phyloP scores from a whole-genome alignment of 371 early-diverging fungal species.

The Entomophthora muscae region DNA sequence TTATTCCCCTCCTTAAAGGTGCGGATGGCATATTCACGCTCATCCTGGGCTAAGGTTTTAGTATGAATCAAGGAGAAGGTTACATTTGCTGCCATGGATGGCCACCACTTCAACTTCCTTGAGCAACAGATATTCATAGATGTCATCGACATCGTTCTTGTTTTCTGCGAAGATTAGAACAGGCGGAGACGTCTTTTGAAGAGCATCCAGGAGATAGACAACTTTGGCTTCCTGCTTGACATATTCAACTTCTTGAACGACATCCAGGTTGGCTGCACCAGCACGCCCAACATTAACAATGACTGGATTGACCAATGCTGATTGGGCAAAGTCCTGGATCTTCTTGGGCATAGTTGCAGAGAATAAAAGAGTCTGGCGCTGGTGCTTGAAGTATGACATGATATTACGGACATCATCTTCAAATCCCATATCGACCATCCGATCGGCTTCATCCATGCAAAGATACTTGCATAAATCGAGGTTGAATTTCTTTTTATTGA shows the following conservation, averaged over 20 bases:
- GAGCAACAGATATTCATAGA: constrained; percentile 82
- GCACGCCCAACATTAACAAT: constrained; percentile 96
- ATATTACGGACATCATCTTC: constrained; percentile 88
- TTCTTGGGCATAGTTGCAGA: constrained; percentile 97
- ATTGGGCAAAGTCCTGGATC: constrained; percentile 84
- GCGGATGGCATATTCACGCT: constrained; percentile 58
- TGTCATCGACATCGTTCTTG: constrained; percentile 98
- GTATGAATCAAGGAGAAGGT: not conserved
- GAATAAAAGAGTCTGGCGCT: constrained; percentile 84
- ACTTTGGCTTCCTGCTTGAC: constrained; percentile 92
- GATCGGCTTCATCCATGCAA: constrained; percentile 97
- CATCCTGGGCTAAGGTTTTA: constrained; percentile 38
- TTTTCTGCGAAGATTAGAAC: constrained; percentile 96
- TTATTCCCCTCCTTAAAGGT: constrained; percentile 63
- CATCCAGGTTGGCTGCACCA: constrained; percentile 92
- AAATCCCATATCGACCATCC: constrained; percentile 97
- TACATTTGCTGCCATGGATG: constrained; percentile 88
- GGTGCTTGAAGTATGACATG: constrained; percentile 76
- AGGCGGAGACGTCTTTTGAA: constrained; percentile 90
- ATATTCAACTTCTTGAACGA: constrained; percentile 94
- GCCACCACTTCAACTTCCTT: constrained; percentile 89
- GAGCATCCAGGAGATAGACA: constrained; percentile 73
- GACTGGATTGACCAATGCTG: constrained; percentile 76
- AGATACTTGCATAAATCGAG: constrained; percentile 64
- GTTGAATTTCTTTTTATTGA: constrained; percentile 60